These are phyloP conservation scores for Hypomontagnella monticulosa DNA, from an alignment of 495 filamentous ascomycete species.

Conservation along the genomic window DNA sequence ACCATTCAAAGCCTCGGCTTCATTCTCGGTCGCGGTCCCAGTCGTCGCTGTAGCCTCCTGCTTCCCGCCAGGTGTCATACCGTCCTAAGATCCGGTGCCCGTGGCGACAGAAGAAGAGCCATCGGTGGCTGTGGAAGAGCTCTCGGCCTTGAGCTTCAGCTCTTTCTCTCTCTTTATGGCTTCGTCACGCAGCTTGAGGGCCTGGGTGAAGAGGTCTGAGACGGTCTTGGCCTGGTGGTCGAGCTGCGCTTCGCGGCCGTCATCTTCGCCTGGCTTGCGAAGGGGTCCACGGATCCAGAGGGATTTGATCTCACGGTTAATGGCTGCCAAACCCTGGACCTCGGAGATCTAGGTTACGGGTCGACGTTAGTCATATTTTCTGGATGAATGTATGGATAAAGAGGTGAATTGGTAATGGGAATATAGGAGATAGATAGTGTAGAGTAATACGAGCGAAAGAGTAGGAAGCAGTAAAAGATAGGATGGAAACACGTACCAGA, in stretches of 20 bases:
- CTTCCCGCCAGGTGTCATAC: neutral
- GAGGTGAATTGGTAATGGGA: neutral
- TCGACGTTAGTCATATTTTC: neutral
- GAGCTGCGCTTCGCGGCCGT: slow-evolving; percentile 43
- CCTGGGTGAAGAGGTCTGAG: slow-evolving; percentile 16
- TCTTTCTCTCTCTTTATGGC: slow-evolving; percentile 1
- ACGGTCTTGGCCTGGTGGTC: slow-evolving; percentile 22
- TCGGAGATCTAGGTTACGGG: slow-evolving; percentile 36
- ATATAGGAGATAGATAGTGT: neutral
- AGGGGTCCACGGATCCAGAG: slow-evolving; percentile 57
- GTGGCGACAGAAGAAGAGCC: neutral
- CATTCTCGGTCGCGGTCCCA: neutral
- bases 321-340: slow-evolving; percentile 50
- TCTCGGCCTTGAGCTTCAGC: neutral
- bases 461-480: neutral
- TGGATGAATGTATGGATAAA: neutral
- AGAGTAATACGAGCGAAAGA: neutral
- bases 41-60: neutral
- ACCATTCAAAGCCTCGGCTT: neutral
- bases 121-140: neutral
- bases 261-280: slow-evolving; percentile 47
- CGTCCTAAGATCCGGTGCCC: neutral
- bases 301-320: slow-evolving; percentile 54
- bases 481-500: slow-evolving; percentile 38
- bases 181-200: slow-evolving; percentile 10